Evolutionary conservation across 768 basidiomycete genomes (phyloP), one percentile per base, ranked within the genome.

Genomic region (Austroboletus eburneus): DNA sequence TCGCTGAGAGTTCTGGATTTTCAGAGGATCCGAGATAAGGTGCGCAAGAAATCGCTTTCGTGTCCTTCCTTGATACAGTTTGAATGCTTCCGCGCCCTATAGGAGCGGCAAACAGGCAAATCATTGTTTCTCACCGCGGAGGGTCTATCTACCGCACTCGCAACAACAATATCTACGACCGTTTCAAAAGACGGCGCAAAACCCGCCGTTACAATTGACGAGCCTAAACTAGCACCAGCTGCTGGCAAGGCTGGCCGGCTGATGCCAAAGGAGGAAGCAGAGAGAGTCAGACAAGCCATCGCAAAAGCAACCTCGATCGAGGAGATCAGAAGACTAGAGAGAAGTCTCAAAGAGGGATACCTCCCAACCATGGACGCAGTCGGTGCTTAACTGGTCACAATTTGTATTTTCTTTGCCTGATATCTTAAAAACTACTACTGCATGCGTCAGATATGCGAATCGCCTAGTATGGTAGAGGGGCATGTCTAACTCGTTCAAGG

Each of bases 21-120:
- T 71, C 87, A 91, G 77, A 83, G 91, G 71, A 88, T 95, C 61
- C 83, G 87, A 66, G 91, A 93, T 68, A 91, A 92, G 82, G 91
- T 92, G 73, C 75, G 84, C 72, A 68, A 66, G 70, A 66, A 66
- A 60, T 62, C 43, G 36, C 46, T 51, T 50, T 55, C 48, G 44
- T 40, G 44, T 42, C 51, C 33, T 24, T 45, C 45, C 48, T 48
- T 46, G 50, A 57, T 56, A 44, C 54, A 57, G 52, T 50, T 61
- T 51, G 67, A 67, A 60, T 39, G 55, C 53, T 53, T 53, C 44
- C 51, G 47, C 49, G 43, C 52, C 57, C 49, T 63, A 51, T 64
- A 93, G 91, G 91, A 95, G 71, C 83, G 91, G 49, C 72, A 82
- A 66, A 69, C 79, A 20, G 91, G 80, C 39, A 82, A 79, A 62